Evolutionary conservation across 1,284 basidiomycete species (phyloP), one percentile per base, ranked within the genome.

Genomic region (Golubevia sp.): DNA sequence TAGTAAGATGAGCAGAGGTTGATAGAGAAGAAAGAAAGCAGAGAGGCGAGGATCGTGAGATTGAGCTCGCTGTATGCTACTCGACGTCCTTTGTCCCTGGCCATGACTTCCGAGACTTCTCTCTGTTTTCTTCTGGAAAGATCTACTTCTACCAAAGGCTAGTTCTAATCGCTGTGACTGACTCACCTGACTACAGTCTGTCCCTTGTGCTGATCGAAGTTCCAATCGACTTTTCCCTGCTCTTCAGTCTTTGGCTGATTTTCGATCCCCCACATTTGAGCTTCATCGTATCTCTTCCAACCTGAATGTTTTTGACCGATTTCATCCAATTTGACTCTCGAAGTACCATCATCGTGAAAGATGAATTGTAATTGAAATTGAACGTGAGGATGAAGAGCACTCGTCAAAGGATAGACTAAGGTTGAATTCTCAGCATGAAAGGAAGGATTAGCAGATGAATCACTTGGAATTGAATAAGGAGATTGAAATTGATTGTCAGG

Each of bases 281-380:
- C 76, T 57, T 79, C 67, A 56, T 80, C 70, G 63, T 83, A 83
- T 50, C 77, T 67, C 56, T 70, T 74, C 69, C 68, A 73, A 27
- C 64, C 69, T 2, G 67, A 66, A 59, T 79, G 77, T n/a, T 64
- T 63, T 8, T 73, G 44, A 25, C 69, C 74, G 3, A 65, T 67
- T 60, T 83, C 65, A 53, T 83, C 81, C 53, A 81, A 72, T 24
- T 62, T 63, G 3, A 83, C 65, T 2, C 81, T 70, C 30, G 75
- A 75, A 15, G 69, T 76, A 5, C 79, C 81, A 54, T 82, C 81
- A 26, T 61, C 68, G 64, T 76, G 78, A 54, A 82, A 68, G 34
- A 61, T 66, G 34, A 80, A 27, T 3, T 56, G 50, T 52, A 82
- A 56, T 59, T 74, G 67, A 56, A 83, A 81, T 13, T 67, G 23